phyloP scores from a whole-genome alignment of 2,329 filamentous ascomycete species.

The Pseudogymnoascus sp. region DNA sequence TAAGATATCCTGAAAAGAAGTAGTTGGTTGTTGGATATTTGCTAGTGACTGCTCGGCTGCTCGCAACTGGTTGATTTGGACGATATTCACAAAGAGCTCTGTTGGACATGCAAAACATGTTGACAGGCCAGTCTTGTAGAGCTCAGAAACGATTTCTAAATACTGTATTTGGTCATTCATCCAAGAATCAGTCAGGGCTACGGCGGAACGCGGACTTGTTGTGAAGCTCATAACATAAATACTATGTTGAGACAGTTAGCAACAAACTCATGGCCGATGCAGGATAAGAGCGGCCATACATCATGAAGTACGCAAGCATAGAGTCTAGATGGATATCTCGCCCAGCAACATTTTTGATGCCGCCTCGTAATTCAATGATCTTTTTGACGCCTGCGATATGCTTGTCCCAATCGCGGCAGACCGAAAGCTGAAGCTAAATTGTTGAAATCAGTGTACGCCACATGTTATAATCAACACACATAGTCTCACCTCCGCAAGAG shows the following conservation, averaged over 20 bases:
- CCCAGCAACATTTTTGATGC: background rate
- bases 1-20: background rate
- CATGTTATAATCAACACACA: background rate
- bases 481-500: background rate
- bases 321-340: background rate
- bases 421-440: background rate
- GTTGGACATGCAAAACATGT: background rate
- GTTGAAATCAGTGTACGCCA: background rate
- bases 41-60: background rate
- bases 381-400: background rate
- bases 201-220: background rate
- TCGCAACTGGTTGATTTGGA: background rate
- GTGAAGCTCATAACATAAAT: constrained; percentile 4
- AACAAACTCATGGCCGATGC: background rate
- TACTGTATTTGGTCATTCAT: background rate
- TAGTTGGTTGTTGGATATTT: background rate
- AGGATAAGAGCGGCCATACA: background rate
- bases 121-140: background rate
- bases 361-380: background rate
- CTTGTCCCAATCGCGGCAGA: background rate
- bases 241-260: background rate
- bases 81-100: background rate
- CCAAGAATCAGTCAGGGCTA: background rate
- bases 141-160: background rate
- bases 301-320: background rate